Evolutionary conservation across 2,329 filamentous ascomycete species (phyloP).

Genomic region (Hysterium pulicare): DNA sequence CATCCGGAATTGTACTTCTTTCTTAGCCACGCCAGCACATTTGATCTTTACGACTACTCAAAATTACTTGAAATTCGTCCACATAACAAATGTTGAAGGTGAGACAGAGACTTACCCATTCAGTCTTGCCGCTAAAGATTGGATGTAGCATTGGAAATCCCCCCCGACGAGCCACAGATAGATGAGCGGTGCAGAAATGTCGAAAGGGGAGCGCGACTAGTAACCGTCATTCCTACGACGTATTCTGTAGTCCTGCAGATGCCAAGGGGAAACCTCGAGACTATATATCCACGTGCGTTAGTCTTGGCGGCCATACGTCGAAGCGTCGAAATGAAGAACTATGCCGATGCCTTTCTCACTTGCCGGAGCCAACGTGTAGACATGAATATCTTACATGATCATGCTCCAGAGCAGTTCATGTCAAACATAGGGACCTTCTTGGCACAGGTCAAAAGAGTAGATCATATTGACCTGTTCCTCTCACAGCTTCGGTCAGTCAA

Average conservation of each 20-base stretch:
- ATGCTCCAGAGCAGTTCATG: slow-evolving; percentile 84
- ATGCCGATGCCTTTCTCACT: slow-evolving; percentile 77
- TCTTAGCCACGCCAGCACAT: slow-evolving; percentile 75
- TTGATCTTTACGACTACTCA: slow-evolving; percentile 90
- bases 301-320: slow-evolving; percentile 85
- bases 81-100: slow-evolving; percentile 66
- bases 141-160: slow-evolving; percentile 70
- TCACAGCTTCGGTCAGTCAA: slow-evolving; percentile 69
- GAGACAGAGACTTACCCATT: slow-evolving; percentile 17
- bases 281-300: slow-evolving; percentile 87
- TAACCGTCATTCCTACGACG: slow-evolving; percentile 84
- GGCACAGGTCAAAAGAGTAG: slow-evolving; percentile 75
- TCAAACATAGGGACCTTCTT: slow-evolving; percentile 72
- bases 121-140: slow-evolving; percentile 6
- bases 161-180: slow-evolving; percentile 81
- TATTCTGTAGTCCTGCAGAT: slow-evolving; percentile 89
- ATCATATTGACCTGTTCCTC: slow-evolving; percentile 86
- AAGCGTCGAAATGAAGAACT: slow-evolving; percentile 76
- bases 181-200: slow-evolving; percentile 91
- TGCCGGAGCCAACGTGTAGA: slow-evolving; percentile 93
- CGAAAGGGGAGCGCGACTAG: slow-evolving; percentile 80
- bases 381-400: slow-evolving; percentile 95
- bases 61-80: slow-evolving; percentile 91
- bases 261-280: slow-evolving; percentile 93
- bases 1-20: slow-evolving; percentile 88